Base-by-base conservation (phyloP, 805 yeast genomes). In the Cyberlindnera maritima region DNA sequence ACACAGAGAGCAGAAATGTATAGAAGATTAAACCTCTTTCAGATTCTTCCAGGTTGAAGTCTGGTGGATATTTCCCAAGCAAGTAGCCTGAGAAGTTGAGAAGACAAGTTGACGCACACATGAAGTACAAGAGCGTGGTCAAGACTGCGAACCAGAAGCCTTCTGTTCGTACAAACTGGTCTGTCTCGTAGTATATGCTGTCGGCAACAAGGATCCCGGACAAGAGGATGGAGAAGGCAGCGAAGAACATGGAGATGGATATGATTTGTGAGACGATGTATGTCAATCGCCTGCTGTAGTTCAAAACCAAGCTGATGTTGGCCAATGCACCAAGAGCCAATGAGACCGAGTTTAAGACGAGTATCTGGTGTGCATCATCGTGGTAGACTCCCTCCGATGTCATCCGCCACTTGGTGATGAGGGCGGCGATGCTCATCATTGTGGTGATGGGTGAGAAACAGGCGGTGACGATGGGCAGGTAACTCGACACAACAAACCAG, bases 111-210 rank as follows among this genome's bases (percentile, higher is more conserved):
- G 71, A 17, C 3, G 82, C 72, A 54, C 91, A 84, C 6, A 68
- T 39, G 49, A 79, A 75, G 62, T 90, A 88, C 21, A 87, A 65
- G 1, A 73, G 67, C 4, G 80, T 73, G 0, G 96, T 86, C 49
- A 84, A 66, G 0, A 79, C 77, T 0, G 89, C 96, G 63, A 75
- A 84, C 90, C 91, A 89, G 61, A 77, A 89, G 2, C 95, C 96
- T 53, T 79, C 83, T 0, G 88, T 59, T 38, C 60, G 58, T 5
- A 42, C 37, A 39, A 67, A 62, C 43, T 67, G 52, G 1, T 41
- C 41, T 1, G 57, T 59, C 36, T 59, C 47, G 41, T 66, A 64
- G 49, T 66, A 66, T 3, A 46, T 44, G n/a, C 48, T 49, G 39
- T 70, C 61, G 9, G 76, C 62, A 3, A 72, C 58, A 7, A 75